Base-by-base conservation (phyloP, 306 rosid species). In the Trifolium repens region DNA sequence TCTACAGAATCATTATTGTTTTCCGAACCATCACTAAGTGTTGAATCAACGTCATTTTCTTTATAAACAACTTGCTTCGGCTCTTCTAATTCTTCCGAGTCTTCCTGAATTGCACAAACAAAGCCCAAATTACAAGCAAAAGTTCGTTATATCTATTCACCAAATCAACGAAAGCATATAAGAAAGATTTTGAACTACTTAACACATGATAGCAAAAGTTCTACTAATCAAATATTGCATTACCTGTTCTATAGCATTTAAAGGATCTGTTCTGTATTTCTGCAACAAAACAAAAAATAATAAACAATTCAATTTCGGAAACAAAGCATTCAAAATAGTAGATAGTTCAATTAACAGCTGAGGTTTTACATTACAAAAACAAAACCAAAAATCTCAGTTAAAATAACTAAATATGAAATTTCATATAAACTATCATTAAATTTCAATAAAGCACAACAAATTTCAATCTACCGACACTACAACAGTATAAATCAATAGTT, bases 201-300 rank as follows among this genome's bases (percentile, higher is more conserved):
- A 47, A 46, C 24, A 42, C 1, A 26, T 12, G n/a, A 43, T 32
- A 14, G 43, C 34, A 7, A 16, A 70, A 72, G 40, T 42, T 65
- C 43, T 55, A 64, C 34, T 30, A 32, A 67, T 49, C 19, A 39
- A 52, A 69, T 42, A n/a, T 40, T 35, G 37, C 75, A 62, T 42
- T 75, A 94, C 99, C 99, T 94, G 96, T 80, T 83, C 85, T 49
- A 94, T 61, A 37, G 97, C 88, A 52, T 83, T 84, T 50, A 84
- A 67, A 77, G 79, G 72, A 80, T 92, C 96, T 74, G 87, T 49
- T 82, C 88, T 78, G 74, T 81, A 86, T 74, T 85, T 89, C 99
- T 94, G 97, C 93, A 89, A 71, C 80, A 85, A 35, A 0, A 39
- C 7, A 39, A 39, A 7, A 75, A 81, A 73, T 7, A 69, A 82